Evolutionary conservation across 345 rosid genomes (phyloP).

Genomic region (Aquilaria malaccensis): DNA sequence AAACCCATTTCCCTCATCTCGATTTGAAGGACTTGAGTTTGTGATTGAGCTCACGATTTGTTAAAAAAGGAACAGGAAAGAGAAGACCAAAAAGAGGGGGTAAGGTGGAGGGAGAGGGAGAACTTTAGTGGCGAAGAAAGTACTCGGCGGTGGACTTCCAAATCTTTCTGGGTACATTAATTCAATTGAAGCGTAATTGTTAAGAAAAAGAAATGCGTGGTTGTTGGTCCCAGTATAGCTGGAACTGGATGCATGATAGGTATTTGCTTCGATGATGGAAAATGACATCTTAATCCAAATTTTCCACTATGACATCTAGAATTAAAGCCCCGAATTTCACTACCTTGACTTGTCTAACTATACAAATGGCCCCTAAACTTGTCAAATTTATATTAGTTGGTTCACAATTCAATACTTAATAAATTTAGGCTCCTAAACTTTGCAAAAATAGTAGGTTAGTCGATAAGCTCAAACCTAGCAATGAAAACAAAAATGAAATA

Average conservation of each 20-base stretch:
- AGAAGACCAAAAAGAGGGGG: conserved; percentile 6
- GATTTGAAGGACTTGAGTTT: conserved; percentile 8
- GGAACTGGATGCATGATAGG: conserved; percentile 8
- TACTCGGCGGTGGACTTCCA: neutral
- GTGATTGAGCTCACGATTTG: neutral
- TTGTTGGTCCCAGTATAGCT: neutral
- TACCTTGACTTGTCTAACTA: no score
- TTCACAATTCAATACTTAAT: no score
- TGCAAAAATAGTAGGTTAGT: no score
- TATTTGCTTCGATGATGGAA: conserved; percentile 8
- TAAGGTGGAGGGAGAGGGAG: conserved; percentile 4
- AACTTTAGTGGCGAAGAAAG: neutral
- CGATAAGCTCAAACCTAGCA: no score
- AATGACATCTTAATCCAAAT: conserved; percentile 2
- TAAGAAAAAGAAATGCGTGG: neutral
- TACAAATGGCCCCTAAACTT: no score
- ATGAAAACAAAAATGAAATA: no score
- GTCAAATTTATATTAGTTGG: no score
- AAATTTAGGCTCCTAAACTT: no score
- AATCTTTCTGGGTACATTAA: no score
- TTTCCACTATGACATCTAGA: no score
- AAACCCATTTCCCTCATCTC: conserved; percentile 30
- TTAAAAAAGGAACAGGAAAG: conserved; percentile 3
- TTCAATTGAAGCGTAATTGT: neutral
- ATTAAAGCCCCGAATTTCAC: no score